phyloP scores from a whole-genome alignment of 768 basidiomycete species.

The Boletus tomentosulus region DNA sequence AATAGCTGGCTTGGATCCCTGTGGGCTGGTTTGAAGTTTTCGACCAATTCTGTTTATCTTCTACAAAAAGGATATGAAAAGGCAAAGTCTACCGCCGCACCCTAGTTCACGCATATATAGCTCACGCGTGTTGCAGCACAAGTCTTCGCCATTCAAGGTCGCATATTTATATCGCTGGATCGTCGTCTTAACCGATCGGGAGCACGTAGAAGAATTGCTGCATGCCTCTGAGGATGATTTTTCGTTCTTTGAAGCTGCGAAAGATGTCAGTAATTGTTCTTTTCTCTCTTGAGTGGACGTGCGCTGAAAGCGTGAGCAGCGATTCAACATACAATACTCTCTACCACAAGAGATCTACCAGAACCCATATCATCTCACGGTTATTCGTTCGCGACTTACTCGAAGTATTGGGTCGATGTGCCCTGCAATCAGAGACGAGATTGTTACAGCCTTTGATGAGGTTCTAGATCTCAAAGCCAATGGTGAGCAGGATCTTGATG shows the following conservation, averaged over 20 bases:
- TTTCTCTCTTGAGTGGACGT: not conserved
- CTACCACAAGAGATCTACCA: not conserved
- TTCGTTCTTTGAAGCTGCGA: slow-evolving; percentile 28
- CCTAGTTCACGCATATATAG: not conserved
- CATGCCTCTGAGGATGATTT: slow-evolving; percentile 34
- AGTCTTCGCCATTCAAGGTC: slow-evolving; percentile 30
- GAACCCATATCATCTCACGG: slow-evolving; percentile 29
- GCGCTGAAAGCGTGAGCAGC: not conserved
- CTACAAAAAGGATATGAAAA: slow-evolving; percentile 32
- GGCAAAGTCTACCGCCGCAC: slow-evolving; percentile 7
- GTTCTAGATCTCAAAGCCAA: slow-evolving; percentile 22
- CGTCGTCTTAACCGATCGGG: slow-evolving; percentile 31
- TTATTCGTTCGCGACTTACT: slow-evolving; percentile 25
- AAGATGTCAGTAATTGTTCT: slow-evolving; percentile 26
- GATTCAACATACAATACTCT: not conserved
- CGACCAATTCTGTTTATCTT: slow-evolving; percentile 10
- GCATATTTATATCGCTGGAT: slow-evolving; percentile 32
- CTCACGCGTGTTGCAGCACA: slow-evolving; percentile 17
- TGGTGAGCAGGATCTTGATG: slow-evolving; percentile 1
- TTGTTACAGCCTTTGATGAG: slow-evolving; percentile 37
- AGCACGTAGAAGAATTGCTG: slow-evolving; percentile 37
- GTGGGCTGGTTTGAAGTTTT: slow-evolving; percentile 15
- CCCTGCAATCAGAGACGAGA: slow-evolving; percentile 42
- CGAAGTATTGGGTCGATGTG: slow-evolving; percentile 37
- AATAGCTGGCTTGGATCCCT: slow-evolving; percentile 26